These are phyloP conservation scores for Mallotus japonicus DNA, from an alignment of 441 rosid species.

Conservation along the genomic window DNA sequence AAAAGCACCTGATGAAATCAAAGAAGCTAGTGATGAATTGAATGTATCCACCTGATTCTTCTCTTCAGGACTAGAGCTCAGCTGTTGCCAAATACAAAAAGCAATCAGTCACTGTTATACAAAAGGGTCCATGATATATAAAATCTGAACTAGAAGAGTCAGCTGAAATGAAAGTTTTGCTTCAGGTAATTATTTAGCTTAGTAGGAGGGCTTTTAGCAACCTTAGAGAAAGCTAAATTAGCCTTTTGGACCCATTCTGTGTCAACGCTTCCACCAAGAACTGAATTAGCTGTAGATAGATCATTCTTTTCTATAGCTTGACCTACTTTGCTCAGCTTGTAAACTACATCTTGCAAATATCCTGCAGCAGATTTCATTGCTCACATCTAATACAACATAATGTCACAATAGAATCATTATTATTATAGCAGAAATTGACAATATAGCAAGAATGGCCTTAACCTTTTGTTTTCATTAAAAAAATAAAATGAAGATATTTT, in stretches of 20 bases:
- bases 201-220: background rate
- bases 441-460: background rate
- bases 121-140: background rate
- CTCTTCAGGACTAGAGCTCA: slow-evolving; percentile 72
- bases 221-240: slow-evolving; percentile 73
- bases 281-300: slow-evolving; percentile 59
- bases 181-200: too few relatives aligned
- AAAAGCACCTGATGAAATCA: slow-evolving; percentile 71
- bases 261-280: slow-evolving; percentile 66
- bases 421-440: background rate
- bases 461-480: background rate
- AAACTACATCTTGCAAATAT: slow-evolving; percentile 85
- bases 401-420: background rate
- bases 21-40: slow-evolving; percentile 67
- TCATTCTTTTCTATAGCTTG: slow-evolving; percentile 92
- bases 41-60: slow-evolving; percentile 66
- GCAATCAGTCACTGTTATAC: background rate
- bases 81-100: slow-evolving; percentile 37
- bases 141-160: too few relatives aligned
- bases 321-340: slow-evolving; percentile 85
- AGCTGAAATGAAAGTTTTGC: background rate
- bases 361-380: slow-evolving; percentile 45
- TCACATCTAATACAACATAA: background rate
- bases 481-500: background rate
- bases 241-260: slow-evolving; percentile 77